Conservation (phyloP, 1,139 yeast species). For the Nakaseomyces sp. region DNA sequence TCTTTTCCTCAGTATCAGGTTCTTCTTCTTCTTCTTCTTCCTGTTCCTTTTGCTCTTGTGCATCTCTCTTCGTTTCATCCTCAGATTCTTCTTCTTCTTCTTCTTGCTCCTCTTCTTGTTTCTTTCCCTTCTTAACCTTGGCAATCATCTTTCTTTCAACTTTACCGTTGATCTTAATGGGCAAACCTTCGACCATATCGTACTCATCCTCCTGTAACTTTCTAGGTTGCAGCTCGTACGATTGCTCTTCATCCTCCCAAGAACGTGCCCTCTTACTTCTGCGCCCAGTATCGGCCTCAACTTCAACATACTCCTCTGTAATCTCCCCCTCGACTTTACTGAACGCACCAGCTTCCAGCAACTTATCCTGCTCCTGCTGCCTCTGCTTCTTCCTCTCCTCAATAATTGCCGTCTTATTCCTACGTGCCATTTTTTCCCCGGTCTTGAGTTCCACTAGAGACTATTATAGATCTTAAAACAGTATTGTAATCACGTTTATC, state of each 20-base stretch:
- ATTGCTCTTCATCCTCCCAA: conserved; percentile 60
- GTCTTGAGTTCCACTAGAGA: not conserved
- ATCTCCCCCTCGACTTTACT: conserved; percentile 25
- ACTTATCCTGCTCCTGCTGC: conserved; percentile 44
- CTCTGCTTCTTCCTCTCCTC: conserved; percentile 34
- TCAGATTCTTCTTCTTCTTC: conserved; percentile 27
- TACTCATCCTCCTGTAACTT: conserved; percentile 31
- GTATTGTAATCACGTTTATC: too few relatives aligned
- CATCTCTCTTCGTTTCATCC: conserved; percentile 21
- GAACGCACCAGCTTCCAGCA: conserved; percentile 42
- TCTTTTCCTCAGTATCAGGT: conserved; percentile 49
- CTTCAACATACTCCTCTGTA: conserved; percentile 19
- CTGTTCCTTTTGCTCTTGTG: conserved; percentile 16
- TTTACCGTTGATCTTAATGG: conserved; percentile 68
- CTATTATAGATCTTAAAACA: not conserved
- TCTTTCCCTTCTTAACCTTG: conserved; percentile 23
- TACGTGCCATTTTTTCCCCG: conserved; percentile 20
- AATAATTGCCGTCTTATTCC: conserved; percentile 22
- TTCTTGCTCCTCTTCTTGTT: conserved; percentile 22
- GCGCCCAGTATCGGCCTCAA: conserved; percentile 8
- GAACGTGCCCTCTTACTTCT: conserved; percentile 20
- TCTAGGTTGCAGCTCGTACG: conserved; percentile 58
- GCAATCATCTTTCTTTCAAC: conserved; percentile 49
- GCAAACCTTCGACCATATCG: conserved; percentile 61
- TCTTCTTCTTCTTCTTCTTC: conserved; percentile 39